Base-by-base conservation (phyloP, 2,329 filamentous ascomycete species). In the Botrytis squamosa region DNA sequence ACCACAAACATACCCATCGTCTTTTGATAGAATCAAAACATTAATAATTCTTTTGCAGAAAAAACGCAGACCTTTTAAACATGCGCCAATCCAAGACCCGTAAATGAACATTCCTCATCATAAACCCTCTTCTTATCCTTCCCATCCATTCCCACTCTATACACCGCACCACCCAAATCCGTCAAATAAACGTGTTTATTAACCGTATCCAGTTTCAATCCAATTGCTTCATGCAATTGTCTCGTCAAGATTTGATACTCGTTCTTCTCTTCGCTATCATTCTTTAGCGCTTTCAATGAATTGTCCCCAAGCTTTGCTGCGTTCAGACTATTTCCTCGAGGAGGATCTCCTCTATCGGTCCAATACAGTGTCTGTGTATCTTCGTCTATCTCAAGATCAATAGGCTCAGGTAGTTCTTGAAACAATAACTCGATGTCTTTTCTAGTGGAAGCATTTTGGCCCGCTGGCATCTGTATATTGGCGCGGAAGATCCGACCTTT, bases 271-370 rank as follows among this genome's bases (percentile, higher is more conserved):
- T 64, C 57, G 22, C 2, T 67, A 38, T 59, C 63, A 36, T 52
- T 52, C 25, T 40, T 67, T 12, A 72, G 42, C 25, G 33, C 57
- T 44, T 69, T 71, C 25, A 63, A 22, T 22, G 46, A 52, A 2
- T 14, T 10, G 1, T 49, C 59, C 1, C 25, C 62, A 9, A 77
- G 29, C 40, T 52, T 75, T 1, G 81, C 81, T 9, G 82, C 79
- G 77, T 89, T 88, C 73, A 90, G 75, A 18, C 84, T 84, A 77
- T 88, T 89, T 0, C 88, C 88, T 14, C 80, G 78, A 0, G 88
- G 88, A 1, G 86, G 79, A 75, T 90, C 88, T 6, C 88, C 89
- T 0, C 89, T 83, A 75, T 90, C 89, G 0, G 88, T 89, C 89
- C 88, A 90, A 79, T 88, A 90, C 40, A 91, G 80, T 1, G 79